phyloP scores from a whole-genome alignment of 2,329 filamentous ascomycete genomes.

The Fusarium globosum region DNA sequence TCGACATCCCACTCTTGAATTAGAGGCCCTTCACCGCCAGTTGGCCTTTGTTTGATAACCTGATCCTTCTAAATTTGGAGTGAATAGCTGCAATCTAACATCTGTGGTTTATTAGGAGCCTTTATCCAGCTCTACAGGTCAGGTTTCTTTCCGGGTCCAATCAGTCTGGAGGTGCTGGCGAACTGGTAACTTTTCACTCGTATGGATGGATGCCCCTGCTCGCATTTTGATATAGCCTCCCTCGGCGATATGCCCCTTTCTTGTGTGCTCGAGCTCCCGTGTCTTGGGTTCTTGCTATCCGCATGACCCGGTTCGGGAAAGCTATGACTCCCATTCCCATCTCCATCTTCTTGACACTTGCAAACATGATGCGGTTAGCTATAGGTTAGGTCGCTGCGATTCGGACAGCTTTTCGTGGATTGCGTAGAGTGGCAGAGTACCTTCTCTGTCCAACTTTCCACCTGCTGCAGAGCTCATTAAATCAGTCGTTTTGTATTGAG shows the following conservation, averaged over 20 bases:
- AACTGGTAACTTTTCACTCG: neutral
- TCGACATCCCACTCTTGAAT: constrained; percentile 26
- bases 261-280: constrained; percentile 2
- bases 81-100: constrained; percentile 26
- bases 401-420: neutral
- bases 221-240: neutral
- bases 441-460: neutral
- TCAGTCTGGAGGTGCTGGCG: neutral
- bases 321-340: constrained; percentile 2
- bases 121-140: neutral
- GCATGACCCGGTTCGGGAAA: neutral
- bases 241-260: constrained; percentile 4
- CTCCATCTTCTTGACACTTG: neutral
- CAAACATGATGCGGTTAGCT: neutral
- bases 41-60: constrained; percentile 27
- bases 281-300: neutral
- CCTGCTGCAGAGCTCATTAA: neutral
- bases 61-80: constrained; percentile 16
- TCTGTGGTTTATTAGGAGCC: constrained; percentile 2
- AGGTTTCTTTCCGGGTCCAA: neutral
- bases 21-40: constrained; percentile 40
- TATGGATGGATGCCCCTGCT: constrained; percentile 7
- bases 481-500: neutral
- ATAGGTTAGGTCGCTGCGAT: constrained; percentile 4
- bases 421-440: neutral